Base-by-base conservation (phyloP, 2,329 filamentous ascomycete genomes). In the Fusarium sororula region DNA sequence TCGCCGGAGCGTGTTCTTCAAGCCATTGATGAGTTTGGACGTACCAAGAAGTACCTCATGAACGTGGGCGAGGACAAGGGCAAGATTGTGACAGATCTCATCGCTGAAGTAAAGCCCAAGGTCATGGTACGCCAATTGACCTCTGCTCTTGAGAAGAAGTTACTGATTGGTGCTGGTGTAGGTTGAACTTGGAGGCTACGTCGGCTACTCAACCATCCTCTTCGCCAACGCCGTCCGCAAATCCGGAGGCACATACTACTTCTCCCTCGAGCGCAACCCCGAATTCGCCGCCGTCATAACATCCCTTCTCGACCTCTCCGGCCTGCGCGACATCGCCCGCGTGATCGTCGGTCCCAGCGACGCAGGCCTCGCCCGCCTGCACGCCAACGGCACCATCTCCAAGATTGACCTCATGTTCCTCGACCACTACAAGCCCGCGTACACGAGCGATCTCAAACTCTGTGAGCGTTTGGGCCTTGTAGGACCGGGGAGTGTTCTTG, bases 381-480 rank as follows among this genome's bases (percentile, higher is more conserved):
- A 90, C 70, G 77, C 83, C 2, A 80, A 84, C 7, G 90, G 90
- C 0, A 77, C 80, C 9, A 80, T 95, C 30, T 81, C 85, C 30
- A 85, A 87, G 51, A 89, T 95, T 68, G 92, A 94, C 75, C 82
- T 95, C 44, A 84, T 95, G 81, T 96, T 96, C 81, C 83, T 96
- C 41, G 94, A 96, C 77, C 94, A 96, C 81, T 92, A 92, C 82
- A 95, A 96, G 81, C 91, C 92, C 1, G 89, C 91, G 0, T 96
- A 96, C 80, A 89, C 88, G 2, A 87, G 89, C 0, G 94, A 96
- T 76, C 82, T 96, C 69, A 94, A 94, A 82, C 86, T 95, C 1
- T 94, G 91, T 79, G 94, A 96, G 83, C 87, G 92, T 44, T 83
- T 95, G 10, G 87, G 87, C 1, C 80, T 96, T 41, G 85, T 96